These are phyloP conservation scores for Fraxinus ornus DNA, from an alignment of 305 asterid species.

Conservation along the genomic window DNA sequence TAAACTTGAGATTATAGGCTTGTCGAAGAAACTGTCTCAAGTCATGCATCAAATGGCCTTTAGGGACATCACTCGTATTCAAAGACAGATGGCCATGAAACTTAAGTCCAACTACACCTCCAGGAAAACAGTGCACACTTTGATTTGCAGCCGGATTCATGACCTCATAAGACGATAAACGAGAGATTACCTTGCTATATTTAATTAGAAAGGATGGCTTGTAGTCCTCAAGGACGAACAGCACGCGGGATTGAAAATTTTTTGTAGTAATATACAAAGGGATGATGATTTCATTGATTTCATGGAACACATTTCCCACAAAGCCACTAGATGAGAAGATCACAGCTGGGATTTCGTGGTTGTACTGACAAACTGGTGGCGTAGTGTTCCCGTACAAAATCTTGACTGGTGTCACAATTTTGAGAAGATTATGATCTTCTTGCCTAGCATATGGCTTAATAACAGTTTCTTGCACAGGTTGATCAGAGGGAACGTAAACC, in stretches of 20 bases:
- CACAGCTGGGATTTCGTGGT: conserved; percentile 65
- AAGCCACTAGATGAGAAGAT: conserved; percentile 81
- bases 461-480: conserved; percentile 18
- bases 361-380: conserved; percentile 34
- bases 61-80: conserved; percentile 36
- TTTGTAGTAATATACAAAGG: conserved; percentile 73
- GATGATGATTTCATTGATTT: conserved; percentile 71
- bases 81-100: conserved; percentile 47
- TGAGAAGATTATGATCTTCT: conserved; percentile 42
- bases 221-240: conserved; percentile 58
- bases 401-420: conserved; percentile 38
- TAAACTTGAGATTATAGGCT: conserved; percentile 26
- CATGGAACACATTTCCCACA: conserved; percentile 81
- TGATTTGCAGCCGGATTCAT: conserved; percentile 43
- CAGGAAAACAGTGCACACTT: conserved; percentile 68
- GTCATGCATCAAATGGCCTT: conserved; percentile 25
- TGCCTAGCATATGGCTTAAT: conserved; percentile 54
- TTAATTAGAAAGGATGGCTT: conserved; percentile 49
- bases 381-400: conserved; percentile 28
- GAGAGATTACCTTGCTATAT: conserved; percentile 43
- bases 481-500: conserved; percentile 23
- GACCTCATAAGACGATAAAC: conserved; percentile 46
- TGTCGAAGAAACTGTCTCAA: conserved; percentile 40
- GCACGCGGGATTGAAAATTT: conserved; percentile 45
- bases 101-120: conserved; percentile 53